These are phyloP conservation scores for Aspergillus sp. DNA, from an alignment of 2,329 filamentous ascomycete species.

Conservation along the genomic window DNA sequence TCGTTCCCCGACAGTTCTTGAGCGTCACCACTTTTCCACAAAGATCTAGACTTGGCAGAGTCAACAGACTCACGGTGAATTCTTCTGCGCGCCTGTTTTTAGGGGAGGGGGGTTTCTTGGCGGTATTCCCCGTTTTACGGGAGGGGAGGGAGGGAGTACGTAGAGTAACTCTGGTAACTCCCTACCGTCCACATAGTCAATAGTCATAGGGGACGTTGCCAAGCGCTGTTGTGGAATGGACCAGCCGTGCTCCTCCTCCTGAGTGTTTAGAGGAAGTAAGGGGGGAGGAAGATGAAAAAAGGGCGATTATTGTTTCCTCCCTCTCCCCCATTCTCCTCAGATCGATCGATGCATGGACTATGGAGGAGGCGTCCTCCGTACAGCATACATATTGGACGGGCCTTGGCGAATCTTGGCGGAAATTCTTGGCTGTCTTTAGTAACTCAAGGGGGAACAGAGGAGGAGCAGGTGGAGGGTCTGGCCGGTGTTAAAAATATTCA, in stretches of 20 bases:
- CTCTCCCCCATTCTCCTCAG: neutral
- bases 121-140: slow-evolving; percentile 15
- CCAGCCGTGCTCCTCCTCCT: neutral
- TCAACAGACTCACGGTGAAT: neutral
- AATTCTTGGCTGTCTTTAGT: slow-evolving; percentile 16
- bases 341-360: neutral
- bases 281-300: slow-evolving; percentile 9
- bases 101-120: slow-evolving; percentile 7
- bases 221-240: slow-evolving; percentile 24
- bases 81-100: neutral
- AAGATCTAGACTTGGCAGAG: neutral
- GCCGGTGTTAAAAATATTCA: neutral
- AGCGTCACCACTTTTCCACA: neutral
- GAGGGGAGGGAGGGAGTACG: neutral
- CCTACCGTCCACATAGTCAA: neutral
- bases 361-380: slow-evolving; percentile 3
- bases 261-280: slow-evolving; percentile 15
- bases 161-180: neutral
- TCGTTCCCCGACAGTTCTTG: neutral
- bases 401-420: slow-evolving; percentile 23
- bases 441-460: neutral
- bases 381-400: slow-evolving; percentile 11
- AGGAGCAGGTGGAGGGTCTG: neutral
- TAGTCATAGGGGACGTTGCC: slow-evolving; percentile 17
- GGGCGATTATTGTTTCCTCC: neutral